A percentile compares a stretch with the other conserved stretches of the same genome.
phyloP scores from a whole-genome alignment of 192 early-diverging fungal species.

The Umbelopsis sp. region DNA sequence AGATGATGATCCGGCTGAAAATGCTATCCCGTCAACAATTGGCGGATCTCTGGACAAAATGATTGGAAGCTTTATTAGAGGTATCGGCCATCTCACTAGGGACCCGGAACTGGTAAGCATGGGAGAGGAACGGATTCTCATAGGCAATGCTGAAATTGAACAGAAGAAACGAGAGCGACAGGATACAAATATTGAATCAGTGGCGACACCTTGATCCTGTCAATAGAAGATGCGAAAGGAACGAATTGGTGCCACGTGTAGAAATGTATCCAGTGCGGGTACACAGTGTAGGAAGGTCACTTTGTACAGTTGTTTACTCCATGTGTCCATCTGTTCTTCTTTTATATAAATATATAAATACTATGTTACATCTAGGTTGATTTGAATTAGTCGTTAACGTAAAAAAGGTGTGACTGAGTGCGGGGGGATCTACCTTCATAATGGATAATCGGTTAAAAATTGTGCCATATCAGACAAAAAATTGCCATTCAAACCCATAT shows the following conservation, averaged over 20 bases:
- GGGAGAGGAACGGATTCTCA: background rate
- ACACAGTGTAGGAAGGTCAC: too few relatives aligned
- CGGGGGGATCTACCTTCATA: background rate
- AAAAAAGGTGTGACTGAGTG: background rate
- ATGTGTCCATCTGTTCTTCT: too few relatives aligned
- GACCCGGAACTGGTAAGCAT: background rate
- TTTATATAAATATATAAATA: too few relatives aligned
- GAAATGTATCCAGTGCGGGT: too few relatives aligned
- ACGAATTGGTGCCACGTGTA: too few relatives aligned
- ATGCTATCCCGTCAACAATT: slow-evolving; percentile 5
- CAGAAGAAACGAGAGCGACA: background rate
- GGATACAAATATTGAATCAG: background rate
- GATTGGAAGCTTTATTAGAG: background rate
- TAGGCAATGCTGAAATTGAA: background rate
- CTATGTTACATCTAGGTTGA: background rate
- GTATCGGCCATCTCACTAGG: background rate
- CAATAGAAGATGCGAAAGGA: too few relatives aligned
- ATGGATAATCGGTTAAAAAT: background rate
- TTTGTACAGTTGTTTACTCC: too few relatives aligned
- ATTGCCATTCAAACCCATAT: background rate
- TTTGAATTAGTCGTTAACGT: too few relatives aligned
- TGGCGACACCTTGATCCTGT: background rate
- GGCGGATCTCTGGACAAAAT: slow-evolving; percentile 5
- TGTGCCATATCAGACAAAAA: background rate
- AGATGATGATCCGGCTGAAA: background rate